Conservation (phyloP, 805 yeast genomes). For the Candida coquimbonensis region DNA sequence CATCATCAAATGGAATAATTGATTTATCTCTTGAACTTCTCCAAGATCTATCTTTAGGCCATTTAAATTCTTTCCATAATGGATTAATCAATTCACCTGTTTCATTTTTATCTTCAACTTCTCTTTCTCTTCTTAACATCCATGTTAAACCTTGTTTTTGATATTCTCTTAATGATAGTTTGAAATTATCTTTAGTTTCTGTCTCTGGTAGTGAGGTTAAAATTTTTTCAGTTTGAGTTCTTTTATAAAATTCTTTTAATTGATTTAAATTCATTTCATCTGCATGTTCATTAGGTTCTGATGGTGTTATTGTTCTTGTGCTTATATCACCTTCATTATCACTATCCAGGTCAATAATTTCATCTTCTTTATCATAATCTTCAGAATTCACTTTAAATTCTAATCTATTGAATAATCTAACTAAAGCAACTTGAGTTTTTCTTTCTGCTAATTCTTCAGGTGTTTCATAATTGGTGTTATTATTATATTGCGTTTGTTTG, state of each 20-base stretch:
- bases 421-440: constrained; percentile 47
- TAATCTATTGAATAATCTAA: constrained; percentile 47
- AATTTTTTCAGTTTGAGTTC: constrained; percentile 59
- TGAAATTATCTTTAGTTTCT: constrained; percentile 43
- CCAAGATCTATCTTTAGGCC: constrained; percentile 56
- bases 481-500: constrained; percentile 8
- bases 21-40: constrained; percentile 22
- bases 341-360: constrained; percentile 29
- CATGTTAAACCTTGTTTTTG: constrained; percentile 83
- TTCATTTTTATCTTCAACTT: constrained; percentile 33
- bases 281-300: constrained; percentile 4
- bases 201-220: constrained; percentile 55
- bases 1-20: constrained; percentile 9
- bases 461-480: constrained; percentile 35
- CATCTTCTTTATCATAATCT: constrained; percentile 13
- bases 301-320: not conserved
- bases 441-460: constrained; percentile 45
- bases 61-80: constrained; percentile 69
- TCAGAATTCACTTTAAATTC: constrained; percentile 22
- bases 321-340: constrained; percentile 34
- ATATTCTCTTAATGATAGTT: constrained; percentile 58
- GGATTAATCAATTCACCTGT: constrained; percentile 63
- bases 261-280: constrained; percentile 61
- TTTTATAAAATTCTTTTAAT: constrained; percentile 62
- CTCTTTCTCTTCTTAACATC: constrained; percentile 80